Conservation (phyloP, 176 grass and related monocot genomes). For the Chloris gayana region DNA sequence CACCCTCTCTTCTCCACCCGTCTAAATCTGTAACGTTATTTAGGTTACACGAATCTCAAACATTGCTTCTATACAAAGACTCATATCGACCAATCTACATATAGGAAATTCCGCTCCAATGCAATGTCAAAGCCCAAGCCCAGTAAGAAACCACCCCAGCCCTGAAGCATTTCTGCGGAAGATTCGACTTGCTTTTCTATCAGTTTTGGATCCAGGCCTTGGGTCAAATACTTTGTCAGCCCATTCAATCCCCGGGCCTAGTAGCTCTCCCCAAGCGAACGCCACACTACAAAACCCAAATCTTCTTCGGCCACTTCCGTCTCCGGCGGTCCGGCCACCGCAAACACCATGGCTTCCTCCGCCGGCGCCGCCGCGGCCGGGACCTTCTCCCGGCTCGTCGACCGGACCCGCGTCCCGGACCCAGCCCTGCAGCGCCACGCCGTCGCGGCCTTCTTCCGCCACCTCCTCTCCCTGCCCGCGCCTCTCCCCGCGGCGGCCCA, state of each 20-base stretch:
- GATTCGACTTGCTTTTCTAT: no score
- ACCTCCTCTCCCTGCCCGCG: conserved; percentile 45
- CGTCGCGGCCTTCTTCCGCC: conserved; percentile 46
- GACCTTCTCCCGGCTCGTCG: conserved; percentile 40
- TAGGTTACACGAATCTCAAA: no score
- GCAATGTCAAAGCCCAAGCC: no score
- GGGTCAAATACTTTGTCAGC: background rate
- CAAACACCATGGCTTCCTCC: conserved; percentile 46
- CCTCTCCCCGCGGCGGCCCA: conserved; percentile 45
- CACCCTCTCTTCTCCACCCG: no score
- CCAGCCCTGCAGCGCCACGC: conserved; percentile 38
- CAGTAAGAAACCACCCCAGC: no score
- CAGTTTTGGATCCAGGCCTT: background rate
- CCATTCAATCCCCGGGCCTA: background rate
- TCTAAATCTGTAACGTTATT: no score
- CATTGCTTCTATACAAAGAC: no score
- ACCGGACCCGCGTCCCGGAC: conserved; percentile 44
- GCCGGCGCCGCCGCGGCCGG: background rate
- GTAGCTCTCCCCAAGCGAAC: background rate
- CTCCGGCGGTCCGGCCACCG: conserved; percentile 54
- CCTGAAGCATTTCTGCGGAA: no score
- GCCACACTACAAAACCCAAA: background rate
- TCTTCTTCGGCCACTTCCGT: background rate
- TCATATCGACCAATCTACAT: no score
- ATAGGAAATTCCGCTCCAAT: no score